Conservation (phyloP, 2,329 filamentous ascomycete species). For the Calonectria fujianensis region DNA sequence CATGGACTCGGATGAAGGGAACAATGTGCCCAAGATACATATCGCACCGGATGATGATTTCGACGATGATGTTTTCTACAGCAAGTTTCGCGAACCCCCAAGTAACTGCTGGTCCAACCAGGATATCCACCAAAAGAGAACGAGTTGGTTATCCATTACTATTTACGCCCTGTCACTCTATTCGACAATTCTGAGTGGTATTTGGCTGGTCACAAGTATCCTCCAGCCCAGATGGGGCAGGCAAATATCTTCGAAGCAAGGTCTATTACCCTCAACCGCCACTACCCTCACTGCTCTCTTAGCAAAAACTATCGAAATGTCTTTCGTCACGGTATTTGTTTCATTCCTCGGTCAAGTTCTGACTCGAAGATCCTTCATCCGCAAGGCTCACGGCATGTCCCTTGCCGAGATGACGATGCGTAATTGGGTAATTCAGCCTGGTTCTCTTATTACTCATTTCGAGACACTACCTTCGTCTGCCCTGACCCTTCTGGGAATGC, state of each 20-base stretch:
- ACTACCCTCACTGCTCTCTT: conserved; percentile 80
- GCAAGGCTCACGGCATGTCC: conserved; percentile 78
- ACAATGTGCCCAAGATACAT: conserved; percentile 46
- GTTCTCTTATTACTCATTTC: conserved; percentile 82
- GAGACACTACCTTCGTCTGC: conserved; percentile 79
- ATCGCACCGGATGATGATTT: conserved; percentile 44
- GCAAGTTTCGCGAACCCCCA: conserved; percentile 59
- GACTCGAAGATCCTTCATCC: conserved; percentile 79
- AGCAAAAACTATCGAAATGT: conserved; percentile 85
- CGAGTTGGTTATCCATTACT: conserved; percentile 70
- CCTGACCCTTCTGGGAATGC: conserved; percentile 76
- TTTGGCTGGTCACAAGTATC: conserved; percentile 80
- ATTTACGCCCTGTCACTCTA: conserved; percentile 73
- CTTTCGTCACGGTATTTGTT: conserved; percentile 86
- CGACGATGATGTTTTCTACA: conserved; percentile 57
- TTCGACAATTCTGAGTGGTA: conserved; percentile 77
- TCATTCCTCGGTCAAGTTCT: conserved; percentile 84
- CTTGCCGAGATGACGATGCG: conserved; percentile 87
- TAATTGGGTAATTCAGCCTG: conserved; percentile 82
- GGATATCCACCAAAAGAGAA: conserved; percentile 57
- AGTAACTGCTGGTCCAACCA: conserved; percentile 58
- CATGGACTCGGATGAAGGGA: conserved; percentile 36
- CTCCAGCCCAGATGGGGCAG: conserved; percentile 78
- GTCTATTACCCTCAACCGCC: conserved; percentile 78
- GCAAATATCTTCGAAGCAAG: conserved; percentile 71